A percentile compares a stretch with the other conserved stretches of the same genome.
These are phyloP conservation scores for Auriscalpium vulgare DNA, from an alignment of 768 basidiomycete genomes.

Conservation along the genomic window DNA sequence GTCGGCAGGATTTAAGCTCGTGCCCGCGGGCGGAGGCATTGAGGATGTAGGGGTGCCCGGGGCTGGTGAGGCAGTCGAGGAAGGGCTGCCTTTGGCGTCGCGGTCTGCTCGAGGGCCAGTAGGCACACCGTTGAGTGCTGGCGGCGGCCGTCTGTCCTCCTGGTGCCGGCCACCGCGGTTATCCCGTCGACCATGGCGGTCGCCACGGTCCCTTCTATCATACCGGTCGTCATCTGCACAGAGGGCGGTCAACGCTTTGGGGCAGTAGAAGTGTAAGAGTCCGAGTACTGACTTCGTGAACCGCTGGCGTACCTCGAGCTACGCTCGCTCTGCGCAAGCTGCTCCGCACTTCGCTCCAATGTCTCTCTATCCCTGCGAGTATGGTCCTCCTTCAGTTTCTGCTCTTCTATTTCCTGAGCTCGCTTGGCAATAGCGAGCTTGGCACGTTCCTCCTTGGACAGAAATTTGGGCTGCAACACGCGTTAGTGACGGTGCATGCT, in stretches of 20 bases:
- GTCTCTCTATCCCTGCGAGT: conserved; percentile 53
- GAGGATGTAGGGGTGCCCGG: conserved; percentile 27
- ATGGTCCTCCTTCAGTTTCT: conserved; percentile 59
- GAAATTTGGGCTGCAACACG: conserved; percentile 73
- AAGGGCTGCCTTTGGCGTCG: conserved; percentile 24
- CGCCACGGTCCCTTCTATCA: conserved; percentile 17
- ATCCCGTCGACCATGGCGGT: conserved; percentile 21
- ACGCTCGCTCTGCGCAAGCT: conserved; percentile 43
- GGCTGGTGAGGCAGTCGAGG: conserved; percentile 21
- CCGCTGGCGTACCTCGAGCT: conserved; percentile 31
- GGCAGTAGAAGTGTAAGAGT: conserved; percentile 4
- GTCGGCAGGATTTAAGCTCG: conserved; percentile 11
- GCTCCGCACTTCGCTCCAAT: conserved; percentile 72
- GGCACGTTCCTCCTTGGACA: conserved; percentile 88
- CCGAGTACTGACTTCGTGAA: conserved; percentile 33
- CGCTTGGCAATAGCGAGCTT: conserved; percentile 84
- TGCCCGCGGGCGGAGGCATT: conserved; percentile 38
- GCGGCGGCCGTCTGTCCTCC: conserved; percentile 21
- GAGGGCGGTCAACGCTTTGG: conserved; percentile 3
- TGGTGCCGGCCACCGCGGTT: conserved; percentile 33
- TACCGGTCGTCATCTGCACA: conserved; percentile 31
- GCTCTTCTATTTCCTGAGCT: conserved; percentile 69
- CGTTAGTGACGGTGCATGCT: not conserved
- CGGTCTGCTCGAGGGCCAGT: conserved; percentile 81
- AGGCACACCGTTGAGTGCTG: conserved; percentile 61